Conservation (phyloP, 768 basidiomycete species). For the Gymnopilus junonius region DNA sequence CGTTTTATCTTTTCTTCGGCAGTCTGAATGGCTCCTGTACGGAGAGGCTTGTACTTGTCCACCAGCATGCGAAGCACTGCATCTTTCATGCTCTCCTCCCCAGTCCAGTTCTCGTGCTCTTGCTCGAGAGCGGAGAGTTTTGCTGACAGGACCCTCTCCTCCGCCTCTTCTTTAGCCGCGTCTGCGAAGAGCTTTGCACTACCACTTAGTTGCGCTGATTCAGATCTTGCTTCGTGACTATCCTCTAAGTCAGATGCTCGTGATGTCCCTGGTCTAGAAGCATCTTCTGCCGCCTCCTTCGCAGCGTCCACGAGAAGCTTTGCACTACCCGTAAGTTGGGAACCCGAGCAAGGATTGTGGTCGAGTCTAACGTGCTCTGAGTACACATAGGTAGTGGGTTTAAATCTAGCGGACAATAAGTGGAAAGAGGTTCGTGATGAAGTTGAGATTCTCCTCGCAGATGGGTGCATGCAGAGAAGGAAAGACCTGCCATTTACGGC, state of each 20-base stretch:
- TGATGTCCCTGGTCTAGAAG: neutral
- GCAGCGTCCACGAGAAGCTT: neutral
- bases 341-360: neutral
- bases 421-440: neutral
- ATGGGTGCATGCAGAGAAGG: conserved; percentile 24
- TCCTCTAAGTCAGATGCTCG: neutral
- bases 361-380: neutral
- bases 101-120: conserved; percentile 73
- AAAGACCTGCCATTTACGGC: neutral
- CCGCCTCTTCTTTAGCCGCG: conserved; percentile 57
- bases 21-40: conserved; percentile 58
- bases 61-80: conserved; percentile 83
- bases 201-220: neutral
- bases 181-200: conserved; percentile 63
- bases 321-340: conserved; percentile 29
- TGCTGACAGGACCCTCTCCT: conserved; percentile 26
- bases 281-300: neutral
- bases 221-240: neutral
- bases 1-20: conserved; percentile 72
- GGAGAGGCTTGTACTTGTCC: conserved; percentile 84
- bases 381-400: neutral
- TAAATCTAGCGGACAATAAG: neutral
- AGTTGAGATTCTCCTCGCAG: neutral
- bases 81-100: conserved; percentile 73
- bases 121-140: conserved; percentile 35